Evolutionary conservation across 495 filamentous ascomycete genomes (phyloP).

Genomic region (Hypoxylon lienhwacheense): DNA sequence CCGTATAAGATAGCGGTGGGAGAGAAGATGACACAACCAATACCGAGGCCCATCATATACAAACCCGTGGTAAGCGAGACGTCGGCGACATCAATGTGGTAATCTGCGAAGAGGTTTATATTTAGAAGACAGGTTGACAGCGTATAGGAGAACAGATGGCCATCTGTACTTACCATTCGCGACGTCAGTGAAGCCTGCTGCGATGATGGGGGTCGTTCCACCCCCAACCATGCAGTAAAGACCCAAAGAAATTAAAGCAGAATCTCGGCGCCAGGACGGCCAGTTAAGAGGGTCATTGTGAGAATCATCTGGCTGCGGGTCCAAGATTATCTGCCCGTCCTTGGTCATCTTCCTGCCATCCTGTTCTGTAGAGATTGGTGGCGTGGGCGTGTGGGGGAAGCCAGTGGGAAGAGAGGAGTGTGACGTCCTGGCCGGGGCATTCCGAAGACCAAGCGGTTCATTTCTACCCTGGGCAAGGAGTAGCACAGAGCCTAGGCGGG

Average conservation of each 20-base stretch:
- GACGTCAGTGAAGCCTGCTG: conserved; percentile 86
- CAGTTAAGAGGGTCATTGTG: conserved; percentile 93
- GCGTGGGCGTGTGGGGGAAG: conserved; percentile 45
- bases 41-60: conserved; percentile 91
- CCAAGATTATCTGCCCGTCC: conserved; percentile 83
- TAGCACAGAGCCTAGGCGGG: conserved; percentile 71
- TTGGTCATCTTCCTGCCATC: conserved; percentile 72
- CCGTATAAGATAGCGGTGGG: conserved; percentile 92
- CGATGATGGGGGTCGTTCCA: conserved; percentile 88
- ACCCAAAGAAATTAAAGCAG: conserved; percentile 79
- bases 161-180: conserved; percentile 51
- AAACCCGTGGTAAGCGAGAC: conserved; percentile 91
- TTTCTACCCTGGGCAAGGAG: conserved; percentile 75
- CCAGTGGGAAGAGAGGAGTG: conserved; percentile 71
- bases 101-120: conserved; percentile 46
- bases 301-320: conserved; percentile 91
- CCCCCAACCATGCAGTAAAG: conserved; percentile 93
- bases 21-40: conserved; percentile 80
- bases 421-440: conserved; percentile 73
- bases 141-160: not conserved
- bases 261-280: conserved; percentile 79
- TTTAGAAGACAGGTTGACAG: not conserved
- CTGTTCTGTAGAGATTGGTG: conserved; percentile 26
- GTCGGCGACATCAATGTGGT: conserved; percentile 66
- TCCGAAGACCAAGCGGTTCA: conserved; percentile 77